Evolutionary conservation across 1,139 yeast species (phyloP).

Genomic region (Saccharomyces hybrid): DNA sequence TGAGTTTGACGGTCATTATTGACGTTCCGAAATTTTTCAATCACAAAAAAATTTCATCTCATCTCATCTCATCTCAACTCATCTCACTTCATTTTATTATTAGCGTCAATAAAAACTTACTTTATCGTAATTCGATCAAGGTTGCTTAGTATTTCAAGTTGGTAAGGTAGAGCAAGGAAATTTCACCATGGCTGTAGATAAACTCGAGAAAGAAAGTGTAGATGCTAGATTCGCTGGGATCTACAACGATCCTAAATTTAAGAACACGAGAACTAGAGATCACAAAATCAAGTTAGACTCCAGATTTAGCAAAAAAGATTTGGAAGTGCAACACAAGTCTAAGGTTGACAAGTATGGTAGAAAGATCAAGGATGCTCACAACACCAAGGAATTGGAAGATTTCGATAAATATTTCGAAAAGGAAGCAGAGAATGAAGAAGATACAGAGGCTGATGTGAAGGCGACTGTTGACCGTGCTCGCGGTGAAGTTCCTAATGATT

Average conservation of each 20-base stretch:
- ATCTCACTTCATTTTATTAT: background rate
- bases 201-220: constrained; percentile 28
- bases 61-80: constrained; percentile 22
- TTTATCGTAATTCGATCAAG: no score
- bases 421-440: constrained; percentile 24
- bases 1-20: background rate
- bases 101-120: background rate
- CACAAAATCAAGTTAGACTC: constrained; percentile 76
- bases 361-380: constrained; percentile 42
- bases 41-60: constrained; percentile 14
- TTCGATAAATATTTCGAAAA: constrained; percentile 54
- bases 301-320: constrained; percentile 71
- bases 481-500: constrained; percentile 47
- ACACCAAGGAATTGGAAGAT: constrained; percentile 39
- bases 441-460: constrained; percentile 21
- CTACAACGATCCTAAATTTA: constrained; percentile 85
- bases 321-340: constrained; percentile 47
- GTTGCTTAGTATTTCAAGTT: no score
- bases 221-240: constrained; percentile 77
- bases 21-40: background rate
- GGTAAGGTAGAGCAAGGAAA: background rate
- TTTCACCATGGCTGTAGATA: background rate
- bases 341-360: constrained; percentile 86
- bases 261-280: constrained; percentile 60
- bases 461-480: constrained; percentile 53